Conservation (phyloP, 2,329 filamentous ascomycete genomes). For the Aspergillus uvarum region DNA sequence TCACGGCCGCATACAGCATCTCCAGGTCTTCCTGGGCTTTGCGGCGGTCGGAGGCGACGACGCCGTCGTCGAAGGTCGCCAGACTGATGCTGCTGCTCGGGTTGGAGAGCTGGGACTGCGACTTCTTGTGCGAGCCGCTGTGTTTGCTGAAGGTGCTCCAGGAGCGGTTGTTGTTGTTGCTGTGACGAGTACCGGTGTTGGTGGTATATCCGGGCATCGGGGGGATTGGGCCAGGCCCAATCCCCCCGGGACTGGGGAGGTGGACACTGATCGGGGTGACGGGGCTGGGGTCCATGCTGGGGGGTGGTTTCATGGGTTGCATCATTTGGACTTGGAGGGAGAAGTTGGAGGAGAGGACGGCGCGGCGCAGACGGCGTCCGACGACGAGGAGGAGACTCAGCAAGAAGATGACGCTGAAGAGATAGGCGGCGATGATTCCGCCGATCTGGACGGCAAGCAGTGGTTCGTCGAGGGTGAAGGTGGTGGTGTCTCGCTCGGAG, state of each 20-base stretch:
- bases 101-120: slow-evolving; percentile 23
- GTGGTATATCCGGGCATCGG: slow-evolving; percentile 20
- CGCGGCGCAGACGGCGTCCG: slow-evolving; percentile 55
- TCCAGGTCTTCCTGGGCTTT: slow-evolving; percentile 82
- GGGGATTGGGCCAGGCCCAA: slow-evolving; percentile 42
- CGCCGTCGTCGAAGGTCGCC: slow-evolving; percentile 70
- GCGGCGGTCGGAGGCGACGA: slow-evolving; percentile 71
- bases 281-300: slow-evolving; percentile 38
- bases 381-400: slow-evolving; percentile 65
- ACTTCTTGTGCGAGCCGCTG: not conserved
- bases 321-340: slow-evolving; percentile 59
- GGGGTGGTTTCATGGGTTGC: slow-evolving; percentile 39
- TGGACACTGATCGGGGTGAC: slow-evolving; percentile 30
- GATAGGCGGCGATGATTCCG: slow-evolving; percentile 80
- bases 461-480: slow-evolving; percentile 55
- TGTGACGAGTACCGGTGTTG: too few species aligned
- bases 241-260: slow-evolving; percentile 38
- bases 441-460: slow-evolving; percentile 79
- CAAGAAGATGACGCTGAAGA: slow-evolving; percentile 72
- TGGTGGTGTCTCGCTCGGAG: slow-evolving; percentile 11
- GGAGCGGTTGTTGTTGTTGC: slow-evolving; percentile 33
- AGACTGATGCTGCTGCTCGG: slow-evolving; percentile 60
- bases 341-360: slow-evolving; percentile 53
- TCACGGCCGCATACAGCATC: slow-evolving; percentile 84
- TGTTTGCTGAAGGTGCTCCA: slow-evolving; percentile 47